A percentile compares a stretch with the other conserved stretches of the same genome.
phyloP scores from a whole-genome alignment of 345 rosid species.

The Odontarrhena argentea region DNA sequence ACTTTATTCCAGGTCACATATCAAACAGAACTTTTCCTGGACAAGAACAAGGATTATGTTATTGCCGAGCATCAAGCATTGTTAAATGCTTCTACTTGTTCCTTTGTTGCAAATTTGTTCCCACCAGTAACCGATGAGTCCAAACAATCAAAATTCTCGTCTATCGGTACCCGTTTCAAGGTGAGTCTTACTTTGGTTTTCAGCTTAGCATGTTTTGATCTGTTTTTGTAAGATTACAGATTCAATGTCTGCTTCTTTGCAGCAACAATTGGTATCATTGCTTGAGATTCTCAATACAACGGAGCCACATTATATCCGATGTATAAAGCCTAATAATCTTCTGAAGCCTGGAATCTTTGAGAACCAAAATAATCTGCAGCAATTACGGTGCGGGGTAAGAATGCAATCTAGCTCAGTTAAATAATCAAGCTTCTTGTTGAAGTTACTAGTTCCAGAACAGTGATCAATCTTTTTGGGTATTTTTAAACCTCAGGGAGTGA shows the following conservation, averaged over 20 bases:
- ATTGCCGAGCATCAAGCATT: conserved; percentile 98
- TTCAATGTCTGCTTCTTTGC: conserved; percentile 42
- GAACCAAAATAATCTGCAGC: conserved; percentile 84
- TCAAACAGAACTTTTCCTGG: conserved; percentile 91
- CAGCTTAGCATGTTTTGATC: conserved; percentile 17
- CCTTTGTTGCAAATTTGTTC: conserved; percentile 83
- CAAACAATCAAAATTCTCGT: conserved; percentile 91
- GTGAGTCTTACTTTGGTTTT: conserved; percentile 43
- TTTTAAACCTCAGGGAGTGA: conserved; percentile 69
- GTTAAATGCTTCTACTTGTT: conserved; percentile 79
- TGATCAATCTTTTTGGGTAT: neutral
- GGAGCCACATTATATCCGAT: conserved; percentile 97
- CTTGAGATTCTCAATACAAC: conserved; percentile 94
- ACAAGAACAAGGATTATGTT: conserved; percentile 98
- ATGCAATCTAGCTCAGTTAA: conserved; percentile 20
- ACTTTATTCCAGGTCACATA: conserved; percentile 76
- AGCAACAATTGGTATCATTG: conserved; percentile 92
- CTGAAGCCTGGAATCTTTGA: conserved; percentile 97
- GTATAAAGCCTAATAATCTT: conserved; percentile 97
- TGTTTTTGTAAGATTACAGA: conserved; percentile 13
- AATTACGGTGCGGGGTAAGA: conserved; percentile 94
- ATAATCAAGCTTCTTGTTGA: conserved; percentile 21
- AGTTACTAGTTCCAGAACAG: conserved; percentile 3
- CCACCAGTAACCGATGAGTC: conserved; percentile 80
- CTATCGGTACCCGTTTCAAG: conserved; percentile 99